Evolutionary conservation across 2,329 filamentous ascomycete species (phyloP).

Genomic region (Metarhizium robertsii): DNA sequence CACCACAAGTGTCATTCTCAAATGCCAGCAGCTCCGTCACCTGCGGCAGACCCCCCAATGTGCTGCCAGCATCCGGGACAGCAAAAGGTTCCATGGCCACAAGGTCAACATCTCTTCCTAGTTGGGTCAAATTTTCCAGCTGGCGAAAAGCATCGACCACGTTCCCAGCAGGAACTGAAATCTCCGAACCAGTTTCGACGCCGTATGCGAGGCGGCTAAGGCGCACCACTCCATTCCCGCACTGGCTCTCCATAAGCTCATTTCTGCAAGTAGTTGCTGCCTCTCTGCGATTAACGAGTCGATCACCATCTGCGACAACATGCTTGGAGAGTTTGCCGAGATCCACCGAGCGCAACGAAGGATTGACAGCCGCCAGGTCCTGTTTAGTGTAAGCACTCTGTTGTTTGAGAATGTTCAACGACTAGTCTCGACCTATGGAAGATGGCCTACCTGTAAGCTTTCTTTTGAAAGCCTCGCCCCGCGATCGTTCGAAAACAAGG

Average conservation of each 20-base stretch:
- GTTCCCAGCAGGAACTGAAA: no score
- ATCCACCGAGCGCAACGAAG: conserved; percentile 12
- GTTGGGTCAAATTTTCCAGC: no score
- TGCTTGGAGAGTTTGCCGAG: conserved; percentile 29
- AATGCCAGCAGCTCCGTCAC: no score
- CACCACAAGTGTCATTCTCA: no score
- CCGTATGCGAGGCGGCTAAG: neutral
- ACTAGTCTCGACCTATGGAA: no score
- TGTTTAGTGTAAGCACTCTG: conserved; percentile 7
- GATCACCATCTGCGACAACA: conserved; percentile 18
- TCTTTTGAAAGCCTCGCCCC: conserved; percentile 31
- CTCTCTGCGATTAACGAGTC: conserved; percentile 15
- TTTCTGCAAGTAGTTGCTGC: conserved; percentile 17
- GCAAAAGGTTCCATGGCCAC: no score
- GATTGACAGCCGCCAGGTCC: conserved; percentile 14
- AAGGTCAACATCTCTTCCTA: no score
- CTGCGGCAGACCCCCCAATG: no score
- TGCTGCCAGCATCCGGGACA: no score
- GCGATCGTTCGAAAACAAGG: conserved; percentile 28
- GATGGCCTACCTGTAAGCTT: conserved; percentile 21
- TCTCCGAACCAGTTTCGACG: no score
- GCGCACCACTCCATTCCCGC: conserved; percentile 4
- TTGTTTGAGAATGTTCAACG: neutral
- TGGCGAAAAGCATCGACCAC: no score
- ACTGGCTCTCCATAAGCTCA: conserved; percentile 15